Conservation (phyloP, 148 eudicot species). For the Simmondsia chinensis region DNA sequence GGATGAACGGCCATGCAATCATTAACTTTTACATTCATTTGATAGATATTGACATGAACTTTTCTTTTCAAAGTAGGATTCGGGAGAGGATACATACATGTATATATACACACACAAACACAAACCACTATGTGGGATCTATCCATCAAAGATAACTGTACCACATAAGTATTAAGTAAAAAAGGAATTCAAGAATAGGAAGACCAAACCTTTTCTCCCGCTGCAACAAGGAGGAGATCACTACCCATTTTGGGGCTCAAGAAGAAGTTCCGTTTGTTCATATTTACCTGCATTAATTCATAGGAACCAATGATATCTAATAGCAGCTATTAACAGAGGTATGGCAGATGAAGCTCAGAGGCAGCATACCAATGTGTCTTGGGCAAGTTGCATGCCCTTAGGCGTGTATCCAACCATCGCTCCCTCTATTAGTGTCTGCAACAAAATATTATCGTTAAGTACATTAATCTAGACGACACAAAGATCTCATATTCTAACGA, state of each 20-base stretch:
- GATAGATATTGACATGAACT: no score
- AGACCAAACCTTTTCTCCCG: conserved; percentile 70
- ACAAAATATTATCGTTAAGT: conserved; percentile 9
- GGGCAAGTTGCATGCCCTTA: conserved; percentile 82
- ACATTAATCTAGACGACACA: not conserved
- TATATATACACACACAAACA: not conserved
- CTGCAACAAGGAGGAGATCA: conserved; percentile 72
- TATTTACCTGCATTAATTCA: conserved; percentile 35
- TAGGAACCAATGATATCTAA: not conserved
- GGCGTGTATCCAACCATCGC: conserved; percentile 79
- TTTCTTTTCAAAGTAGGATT: no score
- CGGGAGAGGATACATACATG: not conserved
- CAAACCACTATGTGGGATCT: not conserved
- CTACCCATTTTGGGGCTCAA: conserved; percentile 42
- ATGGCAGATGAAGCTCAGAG: conserved; percentile 1
- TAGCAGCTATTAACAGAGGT: not conserved
- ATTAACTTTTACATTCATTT: no score
- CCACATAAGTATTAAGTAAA: no score
- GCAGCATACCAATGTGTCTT: conserved; percentile 60
- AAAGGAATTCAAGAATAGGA: not conserved
- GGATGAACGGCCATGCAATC: no score
- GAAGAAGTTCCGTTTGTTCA: conserved; percentile 35
- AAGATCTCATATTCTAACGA: not conserved
- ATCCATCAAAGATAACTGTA: no score
- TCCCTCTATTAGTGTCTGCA: conserved; percentile 79